Base-by-base conservation (phyloP, 495 filamentous ascomycete species). In the Tetracladium setigerum region DNA sequence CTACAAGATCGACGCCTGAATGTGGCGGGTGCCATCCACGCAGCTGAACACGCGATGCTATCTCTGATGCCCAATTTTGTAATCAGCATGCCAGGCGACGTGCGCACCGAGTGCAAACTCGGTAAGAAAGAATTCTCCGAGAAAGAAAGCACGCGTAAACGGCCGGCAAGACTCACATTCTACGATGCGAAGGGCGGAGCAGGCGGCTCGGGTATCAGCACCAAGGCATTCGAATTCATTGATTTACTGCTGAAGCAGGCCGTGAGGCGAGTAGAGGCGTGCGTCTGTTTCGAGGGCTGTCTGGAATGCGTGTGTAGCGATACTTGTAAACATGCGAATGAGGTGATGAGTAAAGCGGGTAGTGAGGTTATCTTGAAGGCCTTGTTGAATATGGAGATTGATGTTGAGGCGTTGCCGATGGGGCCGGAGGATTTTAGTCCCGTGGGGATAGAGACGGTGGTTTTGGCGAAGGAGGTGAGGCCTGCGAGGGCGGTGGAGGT, bases 291-390 rank as follows among this genome's bases (percentile, higher is more conserved):
- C 38, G 75, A 79, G 51, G 92, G 92, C 0, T 97, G 92, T 67
- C 63, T 89, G 14, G 92, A 95, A 64, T 97, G 77, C 43, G 87
- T 91, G 14, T 87, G 83, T 53, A 82, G 81, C 43, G 89, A 95
- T 63, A 67, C 83, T 41, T 96, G 92, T 62, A 85, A 84, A 58
- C 85, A 96, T 67, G 79, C 77, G 52, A 95, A 95, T 59, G 76
- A 85, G 56, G 89, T 97, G 1, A 89, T 95, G 85, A 90, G 86
- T 57, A 97, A 96, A 66, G 85, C 83, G 5, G 92, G 94, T 0
- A 81, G 83, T 11, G 76, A 72, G 38, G 88, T 97, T 22, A 79
- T 97, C 36, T 62, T 97, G 52, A 81, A 79, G 60, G 77, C 74
- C 44, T 58, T 97, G 52, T 62, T 96, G 47, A 82, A 82, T 10